phyloP scores from a whole-genome alignment of 2,329 filamentous ascomycete species.

The Monilinia vaccinii-corymbosi region DNA sequence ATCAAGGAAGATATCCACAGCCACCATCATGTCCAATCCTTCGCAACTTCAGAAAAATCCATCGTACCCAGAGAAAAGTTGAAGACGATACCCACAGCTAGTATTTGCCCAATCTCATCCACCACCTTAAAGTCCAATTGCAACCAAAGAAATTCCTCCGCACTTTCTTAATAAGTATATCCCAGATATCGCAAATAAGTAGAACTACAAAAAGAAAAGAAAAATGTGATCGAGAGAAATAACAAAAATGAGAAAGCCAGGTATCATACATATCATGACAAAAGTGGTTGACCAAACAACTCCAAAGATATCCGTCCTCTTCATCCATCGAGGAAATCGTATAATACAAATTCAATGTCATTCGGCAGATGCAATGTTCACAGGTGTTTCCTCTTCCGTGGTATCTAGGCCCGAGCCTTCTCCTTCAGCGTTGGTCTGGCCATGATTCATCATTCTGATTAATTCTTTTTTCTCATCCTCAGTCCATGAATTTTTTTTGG shows the following conservation, averaged over 20 bases:
- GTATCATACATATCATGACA: not conserved
- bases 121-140: not conserved
- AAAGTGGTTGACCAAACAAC: not conserved
- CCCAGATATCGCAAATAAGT: not conserved
- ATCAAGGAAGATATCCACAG: not conserved
- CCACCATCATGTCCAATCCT: not conserved
- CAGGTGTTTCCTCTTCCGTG: not conserved
- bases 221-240: not conserved
- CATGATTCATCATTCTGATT: not conserved
- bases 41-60: not conserved
- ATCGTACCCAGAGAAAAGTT: not conserved
- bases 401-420: too few species aligned
- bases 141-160: not conserved
- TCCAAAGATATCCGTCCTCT: not conserved
- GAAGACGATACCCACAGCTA: not conserved
- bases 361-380: not conserved
- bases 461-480: not conserved
- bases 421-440: not conserved
- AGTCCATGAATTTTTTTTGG: not conserved
- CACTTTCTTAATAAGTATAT: not conserved
- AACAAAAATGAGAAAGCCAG: not conserved
- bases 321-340: too few species aligned
- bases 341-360: not conserved
- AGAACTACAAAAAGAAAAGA: not conserved
- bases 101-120: not conserved